Evolutionary conservation across 495 filamentous ascomycete species (phyloP).

Genomic region (Parachaetomium inaequale): DNA sequence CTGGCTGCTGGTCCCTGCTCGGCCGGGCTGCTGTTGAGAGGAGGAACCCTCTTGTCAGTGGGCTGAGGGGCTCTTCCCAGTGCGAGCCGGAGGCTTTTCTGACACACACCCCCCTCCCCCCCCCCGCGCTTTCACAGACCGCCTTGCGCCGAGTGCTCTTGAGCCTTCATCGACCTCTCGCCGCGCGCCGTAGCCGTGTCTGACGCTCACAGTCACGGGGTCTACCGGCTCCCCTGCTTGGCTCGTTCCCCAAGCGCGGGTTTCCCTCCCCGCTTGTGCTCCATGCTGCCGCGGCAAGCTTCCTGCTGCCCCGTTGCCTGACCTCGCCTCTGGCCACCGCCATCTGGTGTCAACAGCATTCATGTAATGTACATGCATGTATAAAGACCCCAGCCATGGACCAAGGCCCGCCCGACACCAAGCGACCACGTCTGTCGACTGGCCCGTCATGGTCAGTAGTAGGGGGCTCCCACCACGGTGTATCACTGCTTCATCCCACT

Average conservation of each 20-base stretch:
- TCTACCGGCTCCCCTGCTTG: constrained; percentile 8
- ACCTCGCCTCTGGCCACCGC: constrained; percentile 29
- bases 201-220: constrained; percentile 22
- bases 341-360: constrained; percentile 39
- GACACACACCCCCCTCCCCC: neutral
- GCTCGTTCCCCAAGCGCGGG: constrained; percentile 2
- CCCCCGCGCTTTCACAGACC: constrained; percentile 5
- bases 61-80: constrained; percentile 7
- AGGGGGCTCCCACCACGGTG: constrained; percentile 39
- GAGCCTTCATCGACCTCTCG: constrained; percentile 3
- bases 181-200: neutral
- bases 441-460: constrained; percentile 43
- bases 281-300: constrained; percentile 30
- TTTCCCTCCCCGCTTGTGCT: constrained; percentile 22
- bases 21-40: constrained; percentile 3
- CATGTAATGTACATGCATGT: constrained; percentile 34
- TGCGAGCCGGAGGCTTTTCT: neutral
- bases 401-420: constrained; percentile 45
- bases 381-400: constrained; percentile 51
- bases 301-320: constrained; percentile 26
- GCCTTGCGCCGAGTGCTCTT: constrained; percentile 6
- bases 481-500: constrained; percentile 46
- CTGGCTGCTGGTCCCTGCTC: constrained; percentile 18
- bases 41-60: neutral
- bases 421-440: constrained; percentile 47